A percentile compares a stretch with the other conserved stretches of the same genome.
These are phyloP conservation scores for Kurtzmaniella natalensis DNA, from an alignment of 1,139 yeast genomes.

Conservation along the genomic window DNA sequence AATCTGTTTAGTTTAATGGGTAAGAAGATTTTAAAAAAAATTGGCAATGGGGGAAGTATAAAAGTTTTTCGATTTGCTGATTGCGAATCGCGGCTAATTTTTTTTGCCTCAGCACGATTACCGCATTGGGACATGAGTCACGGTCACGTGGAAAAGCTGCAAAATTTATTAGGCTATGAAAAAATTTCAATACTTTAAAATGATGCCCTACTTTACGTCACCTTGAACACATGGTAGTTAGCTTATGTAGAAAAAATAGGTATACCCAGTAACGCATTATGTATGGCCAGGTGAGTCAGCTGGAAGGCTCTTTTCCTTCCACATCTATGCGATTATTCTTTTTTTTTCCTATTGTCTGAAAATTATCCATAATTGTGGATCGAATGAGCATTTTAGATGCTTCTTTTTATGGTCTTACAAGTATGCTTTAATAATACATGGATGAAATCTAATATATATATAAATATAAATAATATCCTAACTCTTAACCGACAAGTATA, in stretches of 20 bases:
- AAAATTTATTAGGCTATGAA: neutral
- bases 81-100: constrained; percentile 40
- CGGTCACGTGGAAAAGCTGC: constrained; percentile 5
- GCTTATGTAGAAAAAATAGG: no score
- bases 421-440: no score
- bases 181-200: constrained; percentile 5
- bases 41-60: constrained; percentile 5
- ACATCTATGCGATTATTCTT: no score
- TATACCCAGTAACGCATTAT: no score
- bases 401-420: no score
- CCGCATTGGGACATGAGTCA: constrained; percentile 24
- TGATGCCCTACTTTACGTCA: neutral
- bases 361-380: no score
- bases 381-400: no score
- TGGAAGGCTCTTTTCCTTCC: no score
- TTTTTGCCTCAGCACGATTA: constrained; percentile 15
- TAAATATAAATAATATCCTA: neutral
- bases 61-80: constrained; percentile 14
- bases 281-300: no score
- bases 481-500: constrained; percentile 37
- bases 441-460: constrained; percentile 16
- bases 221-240: neutral
- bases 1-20: constrained; percentile 1
- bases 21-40: constrained; percentile 2
- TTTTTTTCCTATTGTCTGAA: no score